These are phyloP conservation scores for Gentiana straminea DNA, from an alignment of 257 asterid species.

Conservation along the genomic window DNA sequence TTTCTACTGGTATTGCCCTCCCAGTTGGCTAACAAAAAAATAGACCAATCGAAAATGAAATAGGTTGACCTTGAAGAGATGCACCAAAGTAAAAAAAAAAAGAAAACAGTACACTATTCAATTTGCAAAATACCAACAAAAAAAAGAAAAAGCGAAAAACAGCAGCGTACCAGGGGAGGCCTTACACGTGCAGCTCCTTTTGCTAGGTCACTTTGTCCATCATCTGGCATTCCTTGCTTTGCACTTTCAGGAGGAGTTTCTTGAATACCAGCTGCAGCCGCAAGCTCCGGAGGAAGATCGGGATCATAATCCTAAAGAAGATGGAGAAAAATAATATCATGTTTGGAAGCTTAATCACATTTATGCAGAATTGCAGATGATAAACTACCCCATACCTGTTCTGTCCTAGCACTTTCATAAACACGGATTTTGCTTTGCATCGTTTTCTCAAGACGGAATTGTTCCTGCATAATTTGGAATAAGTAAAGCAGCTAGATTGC, in stretches of 20 bases:
- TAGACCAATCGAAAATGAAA: slow-evolving; percentile 15
- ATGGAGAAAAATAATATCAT: slow-evolving; percentile 8
- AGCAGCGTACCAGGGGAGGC: slow-evolving; percentile 47
- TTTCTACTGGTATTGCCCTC: slow-evolving; percentile 93
- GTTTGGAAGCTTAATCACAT: not conserved
- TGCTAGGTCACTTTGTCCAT: slow-evolving; percentile 42
- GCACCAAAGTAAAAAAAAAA: not conserved
- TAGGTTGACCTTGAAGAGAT: not conserved
- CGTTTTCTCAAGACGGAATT: slow-evolving; percentile 79
- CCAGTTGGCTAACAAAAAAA: slow-evolving; percentile 59
- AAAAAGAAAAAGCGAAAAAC: not conserved
- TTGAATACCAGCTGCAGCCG: slow-evolving; percentile 78
- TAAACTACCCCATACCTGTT: slow-evolving; percentile 54
- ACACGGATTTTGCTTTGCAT: slow-evolving; percentile 97
- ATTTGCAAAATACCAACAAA: not conserved
- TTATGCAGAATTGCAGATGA: not conserved
- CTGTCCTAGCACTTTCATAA: slow-evolving; percentile 87
- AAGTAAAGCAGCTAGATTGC: slow-evolving; percentile 15
- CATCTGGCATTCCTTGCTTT: slow-evolving; percentile 44
- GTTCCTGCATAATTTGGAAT: slow-evolving; percentile 54
- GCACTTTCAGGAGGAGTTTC: slow-evolving; percentile 48
- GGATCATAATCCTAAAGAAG: slow-evolving; percentile 79
- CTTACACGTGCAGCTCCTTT: slow-evolving; percentile 43
- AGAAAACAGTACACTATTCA: not conserved
- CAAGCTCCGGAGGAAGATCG: slow-evolving; percentile 99